These are phyloP conservation scores for Fusarium sp. DNA, from an alignment of 2,329 filamentous ascomycete genomes.

Conservation along the genomic window DNA sequence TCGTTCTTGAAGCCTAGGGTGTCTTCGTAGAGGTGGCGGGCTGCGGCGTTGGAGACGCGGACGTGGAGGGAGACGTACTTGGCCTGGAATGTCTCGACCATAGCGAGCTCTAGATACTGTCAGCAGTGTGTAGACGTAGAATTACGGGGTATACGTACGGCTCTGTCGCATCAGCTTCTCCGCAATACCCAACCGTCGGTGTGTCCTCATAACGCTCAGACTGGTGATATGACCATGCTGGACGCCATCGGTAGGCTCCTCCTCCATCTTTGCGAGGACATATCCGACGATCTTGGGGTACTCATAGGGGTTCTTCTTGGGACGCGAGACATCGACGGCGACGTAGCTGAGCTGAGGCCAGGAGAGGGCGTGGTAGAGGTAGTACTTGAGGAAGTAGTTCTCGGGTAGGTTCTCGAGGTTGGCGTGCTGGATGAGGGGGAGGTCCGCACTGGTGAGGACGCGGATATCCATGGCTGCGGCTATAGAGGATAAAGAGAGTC, in stretches of 20 bases:
- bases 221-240: slow-evolving; percentile 97
- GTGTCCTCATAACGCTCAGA: slow-evolving; percentile 94
- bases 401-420: slow-evolving; percentile 99
- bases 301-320: slow-evolving; percentile 78
- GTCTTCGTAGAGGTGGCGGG: slow-evolving; percentile 89
- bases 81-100: slow-evolving; percentile 93
- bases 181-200: slow-evolving; percentile 86
- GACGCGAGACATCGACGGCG: slow-evolving; percentile 87
- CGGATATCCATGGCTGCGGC: slow-evolving; percentile 81
- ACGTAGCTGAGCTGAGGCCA: slow-evolving; percentile 98
- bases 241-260: slow-evolving; percentile 89
- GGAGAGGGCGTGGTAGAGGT: slow-evolving; percentile 97
- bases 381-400: slow-evolving; percentile 99
- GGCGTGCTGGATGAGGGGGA: slow-evolving; percentile 93
- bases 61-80: slow-evolving; percentile 96
- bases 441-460: slow-evolving; percentile 80
- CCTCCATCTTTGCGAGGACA: slow-evolving; percentile 99
- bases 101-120: slow-evolving; percentile 74
- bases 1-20: slow-evolving; percentile 89
- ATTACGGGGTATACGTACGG: slow-evolving; percentile 64
- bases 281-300: slow-evolving; percentile 98
- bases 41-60: slow-evolving; percentile 89
- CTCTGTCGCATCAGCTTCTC: slow-evolving; percentile 98
- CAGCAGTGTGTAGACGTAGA: neutral
- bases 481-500: neutral